phyloP scores from a whole-genome alignment of 2,329 filamentous ascomycete genomes.

The Alternaria brassicicola region DNA sequence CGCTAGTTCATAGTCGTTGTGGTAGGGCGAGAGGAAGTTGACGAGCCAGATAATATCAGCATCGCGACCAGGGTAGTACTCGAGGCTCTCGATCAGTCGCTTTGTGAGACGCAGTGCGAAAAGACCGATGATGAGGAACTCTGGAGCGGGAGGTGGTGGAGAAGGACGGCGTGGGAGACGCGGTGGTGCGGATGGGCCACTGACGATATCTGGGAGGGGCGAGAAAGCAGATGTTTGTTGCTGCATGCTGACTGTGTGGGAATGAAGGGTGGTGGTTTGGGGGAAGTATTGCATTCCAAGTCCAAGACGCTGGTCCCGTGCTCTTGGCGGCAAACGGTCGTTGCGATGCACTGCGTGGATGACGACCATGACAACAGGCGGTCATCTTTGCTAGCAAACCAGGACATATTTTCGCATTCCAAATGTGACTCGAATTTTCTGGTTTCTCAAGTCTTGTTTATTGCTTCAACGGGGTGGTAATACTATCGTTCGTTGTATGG shows the following conservation, averaged over 20 bases:
- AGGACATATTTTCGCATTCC: not conserved
- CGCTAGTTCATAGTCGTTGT: conserved; percentile 19
- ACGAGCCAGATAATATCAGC: conserved; percentile 29
- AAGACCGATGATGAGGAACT: conserved; percentile 33
- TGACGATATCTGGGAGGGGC: conserved; percentile 1
- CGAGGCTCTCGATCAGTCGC: conserved; percentile 22
- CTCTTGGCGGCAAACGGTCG: not conserved
- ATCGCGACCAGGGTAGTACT: conserved; percentile 17
- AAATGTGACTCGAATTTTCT: not conserved
- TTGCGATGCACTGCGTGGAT: not conserved
- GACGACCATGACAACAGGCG: not conserved
- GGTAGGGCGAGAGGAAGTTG: conserved; percentile 26
- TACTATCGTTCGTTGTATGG: not conserved
- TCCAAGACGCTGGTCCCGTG: not conserved
- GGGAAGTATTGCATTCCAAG: not conserved
- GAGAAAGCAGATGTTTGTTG: not conserved
- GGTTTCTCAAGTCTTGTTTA: not conserved
- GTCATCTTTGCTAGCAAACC: no score
- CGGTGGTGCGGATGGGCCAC: not conserved
- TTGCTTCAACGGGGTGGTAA: not conserved
- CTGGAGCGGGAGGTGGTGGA: not conserved
- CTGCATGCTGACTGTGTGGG: conserved; percentile 1
- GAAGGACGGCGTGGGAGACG: not conserved
- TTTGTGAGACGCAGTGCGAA: conserved; percentile 32
- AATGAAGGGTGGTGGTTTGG: not conserved